Evolutionary conservation across 2,329 filamentous ascomycete genomes (phyloP).

Genomic region (Diaporthe nobilis): DNA sequence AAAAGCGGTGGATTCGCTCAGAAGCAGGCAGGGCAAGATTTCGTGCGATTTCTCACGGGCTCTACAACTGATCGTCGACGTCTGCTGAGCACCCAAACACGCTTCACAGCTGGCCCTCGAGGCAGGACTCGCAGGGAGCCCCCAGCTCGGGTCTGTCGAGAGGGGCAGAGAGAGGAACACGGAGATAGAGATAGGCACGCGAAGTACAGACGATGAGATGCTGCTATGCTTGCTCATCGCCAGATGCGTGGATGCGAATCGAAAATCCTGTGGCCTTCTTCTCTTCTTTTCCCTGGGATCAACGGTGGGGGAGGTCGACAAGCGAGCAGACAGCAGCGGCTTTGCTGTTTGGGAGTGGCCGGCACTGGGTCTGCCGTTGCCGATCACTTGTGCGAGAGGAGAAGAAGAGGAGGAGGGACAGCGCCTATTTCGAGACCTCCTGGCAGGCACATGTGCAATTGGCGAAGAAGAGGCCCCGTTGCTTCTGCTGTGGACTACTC

Average conservation of each 20-base stretch:
- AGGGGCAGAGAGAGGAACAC: not conserved
- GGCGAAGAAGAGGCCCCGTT: conserved; percentile 5
- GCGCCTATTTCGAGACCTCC: conserved; percentile 31
- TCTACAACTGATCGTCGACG: conserved; percentile 11
- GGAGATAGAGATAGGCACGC: not conserved
- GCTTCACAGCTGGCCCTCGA: not conserved
- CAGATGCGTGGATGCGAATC: conserved; percentile 23
- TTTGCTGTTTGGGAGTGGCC: conserved; percentile 9
- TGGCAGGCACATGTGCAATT: conserved; percentile 4
- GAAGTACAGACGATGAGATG: not conserved
- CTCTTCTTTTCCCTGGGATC: not conserved
- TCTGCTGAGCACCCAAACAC: conserved; percentile 21
- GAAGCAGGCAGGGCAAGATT: conserved; percentile 10
- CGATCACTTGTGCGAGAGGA: conserved; percentile 30
- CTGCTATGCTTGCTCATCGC: not conserved
- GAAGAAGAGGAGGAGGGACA: conserved; percentile 6
- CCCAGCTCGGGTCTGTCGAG: not conserved
- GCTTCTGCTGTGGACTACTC: conserved; percentile 23
- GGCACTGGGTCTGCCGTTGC: conserved; percentile 36
- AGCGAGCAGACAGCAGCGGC: conserved; percentile 24
- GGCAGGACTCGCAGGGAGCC: not conserved
- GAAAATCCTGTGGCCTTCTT: conserved; percentile 25
- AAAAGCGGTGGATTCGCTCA: conserved; percentile 29
- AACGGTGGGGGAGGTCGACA: conserved; percentile 21
- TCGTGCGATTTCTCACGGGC: conserved; percentile 21